phyloP scores from a whole-genome alignment of 352 stramenopile species.

The Bremia lactucae region DNA sequence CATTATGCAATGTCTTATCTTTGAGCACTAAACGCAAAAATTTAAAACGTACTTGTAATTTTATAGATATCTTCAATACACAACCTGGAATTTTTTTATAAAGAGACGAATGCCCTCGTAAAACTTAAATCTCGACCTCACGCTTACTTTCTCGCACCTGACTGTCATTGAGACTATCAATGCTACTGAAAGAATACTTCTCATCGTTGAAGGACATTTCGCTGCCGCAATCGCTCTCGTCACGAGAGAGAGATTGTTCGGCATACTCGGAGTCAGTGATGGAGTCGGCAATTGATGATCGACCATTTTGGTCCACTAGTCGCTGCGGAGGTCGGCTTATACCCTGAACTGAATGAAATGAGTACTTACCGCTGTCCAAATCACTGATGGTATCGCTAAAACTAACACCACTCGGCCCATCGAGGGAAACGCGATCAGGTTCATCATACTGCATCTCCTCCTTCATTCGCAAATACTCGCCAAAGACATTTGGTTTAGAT shows the following conservation, averaged over 20 bases:
- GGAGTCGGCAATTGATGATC: constrained; percentile 37
- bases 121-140: constrained; percentile 56
- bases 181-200: constrained; percentile 60
- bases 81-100: constrained; percentile 11
- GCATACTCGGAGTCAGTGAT: constrained; percentile 55
- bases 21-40: too few species aligned
- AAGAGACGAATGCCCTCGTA: neutral
- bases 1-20: too few species aligned
- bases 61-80: neutral
- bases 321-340: constrained; percentile 14
- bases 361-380: constrained; percentile 51
- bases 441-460: constrained; percentile 60
- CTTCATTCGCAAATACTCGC: constrained; percentile 71
- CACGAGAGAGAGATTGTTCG: constrained; percentile 33
- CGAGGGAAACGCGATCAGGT: constrained; percentile 16
- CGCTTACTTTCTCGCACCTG: constrained; percentile 30
- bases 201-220: constrained; percentile 81
- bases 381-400: constrained; percentile 47
- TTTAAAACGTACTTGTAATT: too few species aligned
- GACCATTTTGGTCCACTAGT: constrained; percentile 13
- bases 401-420: constrained; percentile 25
- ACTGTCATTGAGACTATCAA: constrained; percentile 30
- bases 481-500: constrained; percentile 51
- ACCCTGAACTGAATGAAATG: constrained; percentile 33
- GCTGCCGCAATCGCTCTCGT: constrained; percentile 58